Evolutionary conservation across 2,329 filamentous ascomycete species (phyloP).

Genomic region (Fusarium aywerte): DNA sequence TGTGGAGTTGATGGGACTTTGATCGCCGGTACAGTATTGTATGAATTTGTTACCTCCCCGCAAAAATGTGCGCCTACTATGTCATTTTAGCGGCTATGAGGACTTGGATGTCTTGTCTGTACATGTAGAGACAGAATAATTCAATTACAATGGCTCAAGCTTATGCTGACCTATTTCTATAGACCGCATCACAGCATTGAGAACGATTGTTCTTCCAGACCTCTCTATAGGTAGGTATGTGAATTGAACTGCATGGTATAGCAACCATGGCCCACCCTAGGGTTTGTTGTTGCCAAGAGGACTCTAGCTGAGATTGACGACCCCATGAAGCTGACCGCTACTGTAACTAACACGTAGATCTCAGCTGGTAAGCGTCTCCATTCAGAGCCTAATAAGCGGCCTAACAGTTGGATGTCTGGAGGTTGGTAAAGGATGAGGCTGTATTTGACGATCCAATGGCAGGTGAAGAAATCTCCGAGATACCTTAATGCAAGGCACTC

Average conservation of each 20-base stretch:
- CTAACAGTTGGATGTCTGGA: background rate
- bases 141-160: background rate
- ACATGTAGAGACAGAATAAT: background rate
- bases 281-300: background rate
- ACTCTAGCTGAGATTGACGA: background rate
- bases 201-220: too few species aligned
- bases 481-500: slow-evolving; percentile 11
- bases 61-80: slow-evolving; percentile 36
- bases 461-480: slow-evolving; percentile 10
- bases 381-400: background rate
- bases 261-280: background rate
- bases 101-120: slow-evolving; percentile 16
- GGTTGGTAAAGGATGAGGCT: slow-evolving; percentile 12
- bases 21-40: background rate
- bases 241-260: background rate
- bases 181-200: too few species aligned
- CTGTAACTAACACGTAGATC: background rate
- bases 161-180: background rate
- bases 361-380: background rate
- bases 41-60: slow-evolving; percentile 31
- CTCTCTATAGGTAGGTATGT: too few species aligned
- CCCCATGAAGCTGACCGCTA: slow-evolving; percentile 2
- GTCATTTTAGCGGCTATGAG: slow-evolving; percentile 45
- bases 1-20: slow-evolving; percentile 32
- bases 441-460: background rate